Conservation (phyloP, 208 protist species). For the Acanthamoeba quina region DNA sequence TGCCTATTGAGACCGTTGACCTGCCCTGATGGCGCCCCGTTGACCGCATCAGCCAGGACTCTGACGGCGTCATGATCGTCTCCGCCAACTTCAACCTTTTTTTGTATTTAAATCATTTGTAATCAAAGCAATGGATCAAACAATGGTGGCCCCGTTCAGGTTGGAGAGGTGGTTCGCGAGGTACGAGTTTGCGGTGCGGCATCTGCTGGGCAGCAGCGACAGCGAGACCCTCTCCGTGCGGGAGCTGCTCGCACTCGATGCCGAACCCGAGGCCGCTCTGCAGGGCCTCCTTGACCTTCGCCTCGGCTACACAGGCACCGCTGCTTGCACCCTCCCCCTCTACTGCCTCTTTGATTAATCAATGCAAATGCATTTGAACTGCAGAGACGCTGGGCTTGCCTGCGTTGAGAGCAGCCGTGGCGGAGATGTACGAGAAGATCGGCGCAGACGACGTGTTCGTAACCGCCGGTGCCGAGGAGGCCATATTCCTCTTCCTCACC, state of each 20-base stretch:
- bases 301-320: slow-evolving; percentile 65
- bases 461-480: slow-evolving; percentile 42
- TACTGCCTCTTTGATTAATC: too few species aligned
- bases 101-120: too few species aligned
- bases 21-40: not conserved
- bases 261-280: not conserved
- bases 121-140: too few species aligned
- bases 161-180: slow-evolving; percentile 58
- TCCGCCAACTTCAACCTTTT: too few species aligned
- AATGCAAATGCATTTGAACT: too few species aligned
- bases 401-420: slow-evolving; percentile 1
- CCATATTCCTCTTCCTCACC: slow-evolving; percentile 61
- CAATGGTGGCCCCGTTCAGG: slow-evolving; percentile 43
- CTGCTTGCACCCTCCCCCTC: too few species aligned
- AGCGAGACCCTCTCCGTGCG: slow-evolving; percentile 58
- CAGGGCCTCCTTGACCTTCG: slow-evolving; percentile 53
- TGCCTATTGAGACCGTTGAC: slow-evolving; percentile 2
- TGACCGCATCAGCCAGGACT: too few species aligned
- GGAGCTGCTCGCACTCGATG: slow-evolving; percentile 48
- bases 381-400: slow-evolving; percentile 64
- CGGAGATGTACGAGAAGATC: not conserved
- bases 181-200: slow-evolving; percentile 61
- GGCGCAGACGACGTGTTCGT: slow-evolving; percentile 40
- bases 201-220: slow-evolving; percentile 64
- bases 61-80: too few species aligned